Evolutionary conservation across 2,329 filamentous ascomycete species (phyloP).

Genomic region (Sporothrix inflata): DNA sequence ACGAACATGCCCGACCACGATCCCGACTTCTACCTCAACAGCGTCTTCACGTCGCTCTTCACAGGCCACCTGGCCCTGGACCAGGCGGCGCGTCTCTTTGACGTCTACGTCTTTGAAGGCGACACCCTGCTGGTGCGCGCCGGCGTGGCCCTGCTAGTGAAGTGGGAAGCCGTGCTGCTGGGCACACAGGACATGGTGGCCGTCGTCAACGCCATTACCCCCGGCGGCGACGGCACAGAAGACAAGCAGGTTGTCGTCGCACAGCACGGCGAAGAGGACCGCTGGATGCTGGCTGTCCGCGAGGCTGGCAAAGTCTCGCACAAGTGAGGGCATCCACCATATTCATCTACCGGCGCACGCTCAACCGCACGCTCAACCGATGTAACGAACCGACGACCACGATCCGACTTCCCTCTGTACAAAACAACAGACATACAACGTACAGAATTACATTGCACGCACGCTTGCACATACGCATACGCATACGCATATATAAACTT

Average conservation of each 20-base stretch:
- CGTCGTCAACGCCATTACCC: conserved; percentile 46
- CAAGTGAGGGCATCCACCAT: neutral
- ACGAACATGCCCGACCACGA: conserved; percentile 52
- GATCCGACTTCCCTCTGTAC: neutral
- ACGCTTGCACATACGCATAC: conserved; percentile 11
- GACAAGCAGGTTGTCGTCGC: conserved; percentile 44
- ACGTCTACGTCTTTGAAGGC: conserved; percentile 81
- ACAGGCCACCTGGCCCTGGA: conserved; percentile 67
- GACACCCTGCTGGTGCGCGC: conserved; percentile 72
- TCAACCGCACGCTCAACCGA: neutral
- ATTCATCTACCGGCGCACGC: no score
- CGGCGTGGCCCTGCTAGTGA: conserved; percentile 67
- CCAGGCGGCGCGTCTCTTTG: conserved; percentile 74
- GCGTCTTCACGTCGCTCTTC: conserved; percentile 67
- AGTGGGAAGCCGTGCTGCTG: conserved; percentile 56
- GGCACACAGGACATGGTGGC: conserved; percentile 51
- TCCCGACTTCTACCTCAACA: conserved; percentile 59
- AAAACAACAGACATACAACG: conserved; percentile 7
- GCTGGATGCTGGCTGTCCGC: conserved; percentile 48
- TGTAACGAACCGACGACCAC: neutral
- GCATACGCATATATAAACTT: conserved; percentile 9
- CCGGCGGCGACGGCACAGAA: conserved; percentile 31
- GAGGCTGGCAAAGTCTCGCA: conserved; percentile 44
- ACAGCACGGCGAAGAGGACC: conserved; percentile 53
- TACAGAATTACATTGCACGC: neutral